These are phyloP conservation scores for Fusarium denticulatum DNA, from an alignment of 2,329 filamentous ascomycete species.

Conservation along the genomic window DNA sequence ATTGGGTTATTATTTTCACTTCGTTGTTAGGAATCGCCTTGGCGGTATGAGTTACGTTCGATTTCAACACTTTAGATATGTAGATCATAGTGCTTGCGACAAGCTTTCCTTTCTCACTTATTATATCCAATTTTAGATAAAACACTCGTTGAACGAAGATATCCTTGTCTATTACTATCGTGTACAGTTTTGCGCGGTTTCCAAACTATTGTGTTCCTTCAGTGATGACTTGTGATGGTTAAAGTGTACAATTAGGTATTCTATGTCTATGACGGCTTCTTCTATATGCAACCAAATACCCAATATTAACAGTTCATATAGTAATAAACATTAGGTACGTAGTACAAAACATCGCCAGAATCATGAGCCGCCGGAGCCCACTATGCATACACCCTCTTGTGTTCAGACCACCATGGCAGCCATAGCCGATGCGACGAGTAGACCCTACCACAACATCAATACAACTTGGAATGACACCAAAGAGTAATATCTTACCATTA, in stretches of 20 bases:
- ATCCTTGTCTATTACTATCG: background rate
- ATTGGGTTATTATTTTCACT: conserved; percentile 7
- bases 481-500: background rate
- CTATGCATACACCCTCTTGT: conserved; percentile 31
- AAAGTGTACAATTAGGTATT: background rate
- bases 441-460: conserved; percentile 34
- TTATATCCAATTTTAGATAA: background rate
- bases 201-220: background rate
- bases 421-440: conserved; percentile 34
- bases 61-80: background rate
- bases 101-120: conserved; percentile 7
- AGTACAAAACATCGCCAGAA: background rate
- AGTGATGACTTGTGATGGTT: background rate
- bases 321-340: background rate
- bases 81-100: conserved; percentile 14
- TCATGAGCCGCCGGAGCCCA: background rate
- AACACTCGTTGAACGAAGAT: background rate
- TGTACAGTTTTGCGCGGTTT: too few species aligned
- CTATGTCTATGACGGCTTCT: background rate
- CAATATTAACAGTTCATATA: background rate
- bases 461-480: background rate
- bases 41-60: conserved; percentile 1
- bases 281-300: background rate
- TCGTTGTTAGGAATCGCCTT: conserved; percentile 10
- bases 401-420: conserved; percentile 39